These are phyloP conservation scores for Clohesyomyces aquaticus DNA, from an alignment of 495 filamentous ascomycete species.

Conservation along the genomic window DNA sequence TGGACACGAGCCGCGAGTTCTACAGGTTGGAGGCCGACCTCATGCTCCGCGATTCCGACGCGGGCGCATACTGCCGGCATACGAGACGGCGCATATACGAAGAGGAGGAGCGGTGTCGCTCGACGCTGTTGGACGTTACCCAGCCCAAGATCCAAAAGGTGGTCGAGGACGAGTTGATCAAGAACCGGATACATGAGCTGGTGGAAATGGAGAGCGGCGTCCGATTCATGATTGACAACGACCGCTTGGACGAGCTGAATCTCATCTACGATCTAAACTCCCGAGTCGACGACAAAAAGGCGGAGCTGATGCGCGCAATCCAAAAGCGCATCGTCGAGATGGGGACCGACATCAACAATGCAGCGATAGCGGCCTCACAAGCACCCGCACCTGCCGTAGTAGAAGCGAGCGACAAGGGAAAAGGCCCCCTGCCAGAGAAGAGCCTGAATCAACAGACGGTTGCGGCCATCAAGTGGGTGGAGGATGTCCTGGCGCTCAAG, in stretches of 20 bases:
- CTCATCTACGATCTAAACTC: conserved; percentile 78
- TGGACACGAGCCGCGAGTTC: conserved; percentile 70
- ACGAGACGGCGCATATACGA: conserved; percentile 73
- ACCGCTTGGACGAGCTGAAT: conserved; percentile 72
- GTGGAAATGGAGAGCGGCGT: conserved; percentile 85
- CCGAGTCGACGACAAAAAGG: conserved; percentile 77
- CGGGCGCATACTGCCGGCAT: conserved; percentile 80
- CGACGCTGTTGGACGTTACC: conserved; percentile 72
- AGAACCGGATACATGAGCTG: conserved; percentile 74
- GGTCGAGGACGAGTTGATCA: conserved; percentile 79
- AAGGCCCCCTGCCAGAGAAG: conserved; percentile 42
- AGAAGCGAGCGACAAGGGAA: conserved; percentile 40
- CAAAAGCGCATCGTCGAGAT: conserved; percentile 76
- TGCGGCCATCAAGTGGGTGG: conserved; percentile 92
- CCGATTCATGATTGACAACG: conserved; percentile 87
- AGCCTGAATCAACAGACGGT: conserved; percentile 67
- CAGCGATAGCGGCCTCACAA: conserved; percentile 52
- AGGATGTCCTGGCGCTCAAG: conserved; percentile 85
- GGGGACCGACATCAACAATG: conserved; percentile 78
- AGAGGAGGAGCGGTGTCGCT: conserved; percentile 78
- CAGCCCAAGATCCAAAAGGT: conserved; percentile 73
- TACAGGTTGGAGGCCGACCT: conserved; percentile 74
- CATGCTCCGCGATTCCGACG: conserved; percentile 76
- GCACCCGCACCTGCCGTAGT: conserved; percentile 29
- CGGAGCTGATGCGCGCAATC: conserved; percentile 67